Conservation (phyloP, 768 basidiomycete species). For the Tricholoma bakamatsutake region DNA sequence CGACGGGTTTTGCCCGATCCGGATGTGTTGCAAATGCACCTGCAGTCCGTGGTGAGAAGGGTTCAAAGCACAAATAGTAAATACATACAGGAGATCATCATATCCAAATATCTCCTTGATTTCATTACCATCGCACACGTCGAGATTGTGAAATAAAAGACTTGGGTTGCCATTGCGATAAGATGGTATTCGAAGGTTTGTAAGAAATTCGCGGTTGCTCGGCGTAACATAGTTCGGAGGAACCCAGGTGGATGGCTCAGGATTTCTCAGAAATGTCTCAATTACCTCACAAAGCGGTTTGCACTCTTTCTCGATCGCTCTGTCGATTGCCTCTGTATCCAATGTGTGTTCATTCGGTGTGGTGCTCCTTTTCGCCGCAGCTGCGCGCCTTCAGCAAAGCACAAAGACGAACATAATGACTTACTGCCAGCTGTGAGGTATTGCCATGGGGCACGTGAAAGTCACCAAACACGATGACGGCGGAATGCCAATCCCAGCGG, state of each 20-base stretch:
- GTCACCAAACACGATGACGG: too few species aligned
- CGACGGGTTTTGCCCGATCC: background rate
- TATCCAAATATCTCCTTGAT: background rate
- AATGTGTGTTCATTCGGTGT: background rate
- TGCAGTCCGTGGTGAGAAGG: background rate
- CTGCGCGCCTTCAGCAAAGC: background rate
- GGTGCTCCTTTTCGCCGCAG: background rate
- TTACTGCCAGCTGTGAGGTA: too few species aligned
- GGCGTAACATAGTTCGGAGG: background rate
- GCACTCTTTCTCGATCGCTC: background rate
- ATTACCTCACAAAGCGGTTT: background rate
- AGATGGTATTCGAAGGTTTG: background rate
- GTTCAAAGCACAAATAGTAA: background rate
- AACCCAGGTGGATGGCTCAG: slow-evolving; percentile 1
- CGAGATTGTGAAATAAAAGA: background rate
- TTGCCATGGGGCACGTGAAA: too few species aligned
- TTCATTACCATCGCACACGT: background rate
- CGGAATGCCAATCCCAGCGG: too few species aligned
- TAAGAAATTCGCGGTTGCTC: background rate
- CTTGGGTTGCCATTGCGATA: background rate
- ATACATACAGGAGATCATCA: background rate
- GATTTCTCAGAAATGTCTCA: background rate
- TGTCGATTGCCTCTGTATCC: background rate
- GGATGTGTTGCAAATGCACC: background rate
- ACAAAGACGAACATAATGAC: too few species aligned